Evolutionary conservation across 192 early-diverging fungal species (phyloP).

Genomic region (Rhizophagus sp.): DNA sequence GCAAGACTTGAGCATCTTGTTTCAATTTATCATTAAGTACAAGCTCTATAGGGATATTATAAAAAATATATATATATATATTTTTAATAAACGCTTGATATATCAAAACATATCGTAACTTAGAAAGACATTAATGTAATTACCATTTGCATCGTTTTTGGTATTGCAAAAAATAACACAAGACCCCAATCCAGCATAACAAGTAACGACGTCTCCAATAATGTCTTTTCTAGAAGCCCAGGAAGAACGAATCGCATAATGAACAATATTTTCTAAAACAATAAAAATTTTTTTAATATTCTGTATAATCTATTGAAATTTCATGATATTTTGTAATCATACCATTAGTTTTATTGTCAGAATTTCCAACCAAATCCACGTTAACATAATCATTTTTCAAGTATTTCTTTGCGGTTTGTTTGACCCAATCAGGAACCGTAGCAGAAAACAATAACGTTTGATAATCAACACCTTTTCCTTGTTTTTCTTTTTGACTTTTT

Average conservation of each 20-base stretch:
- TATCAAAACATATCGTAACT: too few relatives aligned
- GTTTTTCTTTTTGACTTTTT: slow-evolving; percentile 70
- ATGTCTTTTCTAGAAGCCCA: slow-evolving; percentile 91
- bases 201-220: slow-evolving; percentile 90
- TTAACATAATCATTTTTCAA: slow-evolving; percentile 64
- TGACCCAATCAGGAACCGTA: slow-evolving; percentile 81
- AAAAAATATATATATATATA: too few relatives aligned
- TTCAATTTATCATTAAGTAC: slow-evolving; percentile 75
- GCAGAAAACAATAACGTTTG: slow-evolving; percentile 87
- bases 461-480: slow-evolving; percentile 42
- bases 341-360: slow-evolving; percentile 85
- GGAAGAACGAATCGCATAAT: slow-evolving; percentile 82
- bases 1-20: slow-evolving; percentile 77
- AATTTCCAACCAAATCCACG: slow-evolving; percentile 81
- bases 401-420: slow-evolving; percentile 62
- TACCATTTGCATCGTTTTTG: slow-evolving; percentile 79
- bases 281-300: neutral
- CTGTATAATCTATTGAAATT: neutral
- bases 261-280: slow-evolving; percentile 67
- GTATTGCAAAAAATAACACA: slow-evolving; percentile 96
- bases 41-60: slow-evolving; percentile 48
- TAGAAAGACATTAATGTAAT: neutral
- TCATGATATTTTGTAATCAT: neutral
- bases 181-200: slow-evolving; percentile 81
- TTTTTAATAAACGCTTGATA: too few relatives aligned